phyloP scores from a whole-genome alignment of 805 yeast genomes.

The Metschnikowia aberdeeniae region DNA sequence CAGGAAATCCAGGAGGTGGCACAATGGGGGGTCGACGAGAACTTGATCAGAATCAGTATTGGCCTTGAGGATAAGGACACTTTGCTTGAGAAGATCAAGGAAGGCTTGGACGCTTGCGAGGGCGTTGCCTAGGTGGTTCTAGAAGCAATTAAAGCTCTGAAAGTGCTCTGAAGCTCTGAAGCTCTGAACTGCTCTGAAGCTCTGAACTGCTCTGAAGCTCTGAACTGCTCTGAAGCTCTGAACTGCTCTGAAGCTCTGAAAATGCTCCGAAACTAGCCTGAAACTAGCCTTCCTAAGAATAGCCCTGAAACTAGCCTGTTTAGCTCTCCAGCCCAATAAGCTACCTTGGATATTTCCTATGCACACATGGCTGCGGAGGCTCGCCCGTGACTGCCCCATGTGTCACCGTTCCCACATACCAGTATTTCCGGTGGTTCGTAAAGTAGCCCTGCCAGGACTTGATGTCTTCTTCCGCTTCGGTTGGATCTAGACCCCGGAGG shows the following conservation, averaged over 20 bases:
- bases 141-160: too few species aligned
- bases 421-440: constrained; percentile 44
- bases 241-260: too few species aligned
- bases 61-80: constrained; percentile 75
- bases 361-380: constrained; percentile 48
- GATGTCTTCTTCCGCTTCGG: constrained; percentile 38
- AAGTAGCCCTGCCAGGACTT: constrained; percentile 52
- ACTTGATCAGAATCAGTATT: constrained; percentile 74
- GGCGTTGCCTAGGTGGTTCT: not conserved
- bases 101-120: constrained; percentile 13
- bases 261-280: too few species aligned
- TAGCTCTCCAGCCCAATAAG: too few species aligned
- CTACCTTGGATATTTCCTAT: constrained; percentile 13
- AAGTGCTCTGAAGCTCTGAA: too few species aligned
- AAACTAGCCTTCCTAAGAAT: too few species aligned
- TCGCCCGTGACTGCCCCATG: constrained; percentile 44
- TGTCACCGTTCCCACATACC: constrained; percentile 57
- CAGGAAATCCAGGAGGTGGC: constrained; percentile 75
- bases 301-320: too few species aligned
- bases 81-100: constrained; percentile 28
- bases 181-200: too few species aligned
- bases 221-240: too few species aligned
- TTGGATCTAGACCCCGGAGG: constrained; percentile 52
- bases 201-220: too few species aligned
- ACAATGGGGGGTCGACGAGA: constrained; percentile 76